phyloP scores from a whole-genome alignment of 805 yeast genomes.

The Ascoidea asiatica region DNA sequence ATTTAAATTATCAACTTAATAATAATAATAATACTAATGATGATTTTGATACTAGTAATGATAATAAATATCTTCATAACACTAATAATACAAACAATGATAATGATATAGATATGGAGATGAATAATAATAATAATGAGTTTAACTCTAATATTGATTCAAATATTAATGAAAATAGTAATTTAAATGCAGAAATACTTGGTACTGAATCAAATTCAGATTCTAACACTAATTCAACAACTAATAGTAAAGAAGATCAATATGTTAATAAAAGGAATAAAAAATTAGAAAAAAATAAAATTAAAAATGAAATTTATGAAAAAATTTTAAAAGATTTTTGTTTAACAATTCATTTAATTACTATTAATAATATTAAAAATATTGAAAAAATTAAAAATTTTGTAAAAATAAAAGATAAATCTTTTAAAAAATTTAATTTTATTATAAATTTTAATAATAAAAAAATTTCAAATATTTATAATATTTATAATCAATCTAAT shows the following conservation, averaged over 20 bases:
- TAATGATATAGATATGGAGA: constrained; percentile 13
- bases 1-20: background rate
- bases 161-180: background rate
- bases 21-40: constrained; percentile 8
- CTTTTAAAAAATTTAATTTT: no score
- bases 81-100: background rate
- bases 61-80: background rate
- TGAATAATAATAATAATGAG: constrained; percentile 15
- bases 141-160: constrained; percentile 10
- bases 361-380: constrained; percentile 7
- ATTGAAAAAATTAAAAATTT: background rate
- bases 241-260: constrained; percentile 8
- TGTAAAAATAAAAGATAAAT: no score
- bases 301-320: constrained; percentile 3
- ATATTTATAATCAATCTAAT: no score
- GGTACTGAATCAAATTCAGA: background rate
- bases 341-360: constrained; percentile 8
- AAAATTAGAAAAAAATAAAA: constrained; percentile 3
- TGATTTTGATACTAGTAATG: constrained; percentile 5
- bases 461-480: no score
- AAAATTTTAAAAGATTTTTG: constrained; percentile 5
- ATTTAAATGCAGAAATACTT: background rate
- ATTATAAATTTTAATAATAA: no score
- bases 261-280: constrained; percentile 6
- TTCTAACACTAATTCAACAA: background rate